Conservation (phyloP, 495 filamentous ascomycete species). For the Penicillium fimorum region DNA sequence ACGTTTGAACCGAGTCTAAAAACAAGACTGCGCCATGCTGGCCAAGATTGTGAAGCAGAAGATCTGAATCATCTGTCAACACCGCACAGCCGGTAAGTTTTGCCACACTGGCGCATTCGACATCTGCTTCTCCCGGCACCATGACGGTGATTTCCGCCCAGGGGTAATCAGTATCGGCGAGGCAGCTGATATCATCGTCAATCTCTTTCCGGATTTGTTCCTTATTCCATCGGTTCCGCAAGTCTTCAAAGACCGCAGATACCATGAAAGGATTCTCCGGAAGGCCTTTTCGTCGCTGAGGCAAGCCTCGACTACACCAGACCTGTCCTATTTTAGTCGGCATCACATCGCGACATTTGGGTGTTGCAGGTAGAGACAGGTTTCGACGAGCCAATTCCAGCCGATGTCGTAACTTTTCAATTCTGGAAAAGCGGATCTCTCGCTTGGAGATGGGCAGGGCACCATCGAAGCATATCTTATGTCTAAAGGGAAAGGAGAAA, state of each 20-base stretch:
- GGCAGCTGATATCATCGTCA: slow-evolving; percentile 5
- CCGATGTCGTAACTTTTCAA: slow-evolving; percentile 45
- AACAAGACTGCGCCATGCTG: slow-evolving; percentile 55
- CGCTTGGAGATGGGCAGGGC: slow-evolving; percentile 62
- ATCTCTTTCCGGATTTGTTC: slow-evolving; percentile 21
- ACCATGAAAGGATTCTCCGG: slow-evolving; percentile 66
- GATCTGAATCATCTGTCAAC: slow-evolving; percentile 71
- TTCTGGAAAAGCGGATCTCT: slow-evolving; percentile 49
- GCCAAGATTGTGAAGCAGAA: slow-evolving; percentile 68
- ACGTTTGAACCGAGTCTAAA: slow-evolving; percentile 48
- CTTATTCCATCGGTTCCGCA: slow-evolving; percentile 42
- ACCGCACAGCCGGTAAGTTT: slow-evolving; percentile 50
- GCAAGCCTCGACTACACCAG: slow-evolving; percentile 25
- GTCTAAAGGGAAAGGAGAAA: slow-evolving; percentile 22
- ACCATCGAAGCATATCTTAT: slow-evolving; percentile 74
- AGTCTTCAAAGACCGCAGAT: slow-evolving; percentile 62
- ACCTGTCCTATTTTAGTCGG: slow-evolving; percentile 22
- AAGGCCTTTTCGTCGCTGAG: slow-evolving; percentile 31
- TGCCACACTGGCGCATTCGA: slow-evolving; percentile 60
- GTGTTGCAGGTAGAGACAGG: not conserved
- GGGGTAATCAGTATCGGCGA: slow-evolving; percentile 22
- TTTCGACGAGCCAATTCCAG: slow-evolving; percentile 35
- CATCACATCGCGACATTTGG: slow-evolving; percentile 9
- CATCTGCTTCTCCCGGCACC: slow-evolving; percentile 70
- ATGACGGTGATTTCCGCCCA: slow-evolving; percentile 54